Percentiles rank a stretch among this genome's conserved stretches.
Evolutionary conservation across 2,329 filamentous ascomycete genomes (phyloP).

Genomic region (Curvularia eragrostidis): DNA sequence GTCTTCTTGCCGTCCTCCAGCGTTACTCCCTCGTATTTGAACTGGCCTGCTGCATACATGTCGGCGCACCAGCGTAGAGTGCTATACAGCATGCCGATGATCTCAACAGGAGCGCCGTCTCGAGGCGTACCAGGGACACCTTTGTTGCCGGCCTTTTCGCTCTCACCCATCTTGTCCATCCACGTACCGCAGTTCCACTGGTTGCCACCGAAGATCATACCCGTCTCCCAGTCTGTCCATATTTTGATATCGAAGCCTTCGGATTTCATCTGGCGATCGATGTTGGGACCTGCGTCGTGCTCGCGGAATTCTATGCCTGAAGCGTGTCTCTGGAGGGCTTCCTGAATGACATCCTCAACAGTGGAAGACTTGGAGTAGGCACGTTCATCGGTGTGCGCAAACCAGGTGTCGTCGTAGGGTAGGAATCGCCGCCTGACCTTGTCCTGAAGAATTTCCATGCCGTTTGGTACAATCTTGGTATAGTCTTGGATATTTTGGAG

Average conservation of each 20-base stretch:
- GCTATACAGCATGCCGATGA: conserved; percentile 92
- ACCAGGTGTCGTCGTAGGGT: conserved; percentile 96
- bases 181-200: conserved; percentile 96
- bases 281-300: conserved; percentile 85
- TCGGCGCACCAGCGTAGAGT: conserved; percentile 78
- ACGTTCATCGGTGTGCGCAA: conserved; percentile 77
- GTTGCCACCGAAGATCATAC: conserved; percentile 92
- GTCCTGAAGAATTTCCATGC: conserved; percentile 73
- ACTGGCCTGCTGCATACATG: conserved; percentile 72
- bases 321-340: conserved; percentile 90
- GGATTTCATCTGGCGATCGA: conserved; percentile 92
- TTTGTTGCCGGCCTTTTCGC: conserved; percentile 86
- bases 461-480: conserved; percentile 78
- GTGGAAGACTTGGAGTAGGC: conserved; percentile 87
- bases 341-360: conserved; percentile 88
- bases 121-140: conserved; percentile 95
- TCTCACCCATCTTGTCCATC: conserved; percentile 99
- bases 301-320: conserved; percentile 90
- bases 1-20: conserved; percentile 63
- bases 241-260: conserved; percentile 93
- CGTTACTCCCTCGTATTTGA: conserved; percentile 75
- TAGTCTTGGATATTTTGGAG: conserved; percentile 96
- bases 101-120: conserved; percentile 93
- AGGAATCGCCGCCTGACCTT: conserved; percentile 84
- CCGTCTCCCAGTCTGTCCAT: conserved; percentile 87